Evolutionary conservation across 768 basidiomycete genomes (phyloP).

Genomic region (Kwoniella newhampshirensis): DNA sequence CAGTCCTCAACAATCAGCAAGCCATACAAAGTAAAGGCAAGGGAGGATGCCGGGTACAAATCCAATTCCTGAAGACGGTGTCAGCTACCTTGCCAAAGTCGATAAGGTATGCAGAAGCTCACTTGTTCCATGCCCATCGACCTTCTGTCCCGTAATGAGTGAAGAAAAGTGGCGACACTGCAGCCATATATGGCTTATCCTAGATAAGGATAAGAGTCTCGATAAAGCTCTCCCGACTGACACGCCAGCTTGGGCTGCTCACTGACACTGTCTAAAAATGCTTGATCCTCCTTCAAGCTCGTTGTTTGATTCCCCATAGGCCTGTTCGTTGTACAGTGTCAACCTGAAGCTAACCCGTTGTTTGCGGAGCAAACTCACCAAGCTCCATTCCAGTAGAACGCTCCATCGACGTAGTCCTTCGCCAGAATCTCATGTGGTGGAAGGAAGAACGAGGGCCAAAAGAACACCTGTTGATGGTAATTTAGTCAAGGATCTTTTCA

Average conservation of each 20-base stretch:
- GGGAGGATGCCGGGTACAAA: conserved; percentile 30
- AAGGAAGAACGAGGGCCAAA: conserved; percentile 53
- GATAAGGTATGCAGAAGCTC: conserved; percentile 2
- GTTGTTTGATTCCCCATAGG: conserved; percentile 35
- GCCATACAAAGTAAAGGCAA: background rate
- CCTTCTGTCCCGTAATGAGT: conserved; percentile 53
- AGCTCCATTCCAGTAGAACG: conserved; percentile 51
- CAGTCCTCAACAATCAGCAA: background rate
- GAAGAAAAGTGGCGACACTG: conserved; percentile 51
- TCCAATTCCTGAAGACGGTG: conserved; percentile 46
- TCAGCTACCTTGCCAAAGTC: background rate
- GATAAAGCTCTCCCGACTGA: background rate
- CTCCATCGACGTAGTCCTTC: conserved; percentile 43
- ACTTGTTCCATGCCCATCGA: conserved; percentile 53
- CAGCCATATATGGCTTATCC: conserved; percentile 52
- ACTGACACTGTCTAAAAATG: conserved; percentile 43
- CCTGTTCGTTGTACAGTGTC: conserved; percentile 13
- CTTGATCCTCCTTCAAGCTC: conserved; percentile 36
- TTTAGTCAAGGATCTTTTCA: background rate
- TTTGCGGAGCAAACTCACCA: too few species aligned
- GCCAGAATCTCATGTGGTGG: conserved; percentile 46
- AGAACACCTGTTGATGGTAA: conserved; percentile 39
- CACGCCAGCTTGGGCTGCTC: too few species aligned
- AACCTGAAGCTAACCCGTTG: background rate
- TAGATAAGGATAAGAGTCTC: too few species aligned